A percentile compares a stretch with the other conserved stretches of the same genome.
Conservation (phyloP, 257 asterid genomes). For the Gynochthodes officinalis region DNA sequence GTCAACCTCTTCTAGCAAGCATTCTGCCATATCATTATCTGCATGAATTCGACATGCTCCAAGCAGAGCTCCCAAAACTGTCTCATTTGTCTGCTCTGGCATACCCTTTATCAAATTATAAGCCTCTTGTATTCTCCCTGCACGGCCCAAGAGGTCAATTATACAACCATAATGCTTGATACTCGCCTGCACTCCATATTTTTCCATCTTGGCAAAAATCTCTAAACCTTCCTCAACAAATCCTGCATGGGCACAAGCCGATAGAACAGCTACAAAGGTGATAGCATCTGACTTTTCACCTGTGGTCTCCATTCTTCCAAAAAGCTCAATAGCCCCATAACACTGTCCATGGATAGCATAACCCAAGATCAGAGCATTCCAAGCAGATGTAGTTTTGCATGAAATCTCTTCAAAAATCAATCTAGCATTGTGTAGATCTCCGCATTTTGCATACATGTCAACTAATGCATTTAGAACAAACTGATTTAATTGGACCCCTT, state of each 20-base stretch:
- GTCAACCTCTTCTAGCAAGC: slow-evolving; percentile 34
- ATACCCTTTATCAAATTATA: slow-evolving; percentile 48
- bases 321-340: slow-evolving; percentile 48
- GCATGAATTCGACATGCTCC: slow-evolving; percentile 68
- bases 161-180: slow-evolving; percentile 75
- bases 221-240: slow-evolving; percentile 64
- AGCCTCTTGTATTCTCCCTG: slow-evolving; percentile 66
- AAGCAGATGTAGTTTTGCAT: slow-evolving; percentile 34
- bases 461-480: slow-evolving; percentile 64
- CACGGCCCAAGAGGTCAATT: slow-evolving; percentile 74
- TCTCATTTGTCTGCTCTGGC: slow-evolving; percentile 60
- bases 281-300: slow-evolving; percentile 49
- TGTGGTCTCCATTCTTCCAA: slow-evolving; percentile 45
- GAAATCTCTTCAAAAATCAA: slow-evolving; percentile 50
- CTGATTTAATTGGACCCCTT: slow-evolving; percentile 43
- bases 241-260: slow-evolving; percentile 86
- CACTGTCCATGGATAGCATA: slow-evolving; percentile 60
- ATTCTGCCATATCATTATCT: slow-evolving; percentile 42
- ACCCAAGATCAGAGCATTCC: slow-evolving; percentile 71
- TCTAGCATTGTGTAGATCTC: slow-evolving; percentile 54
- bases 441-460: slow-evolving; percentile 92
- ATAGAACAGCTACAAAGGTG: slow-evolving; percentile 61
- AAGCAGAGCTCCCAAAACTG: slow-evolving; percentile 62
- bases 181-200: slow-evolving; percentile 46
- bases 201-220: slow-evolving; percentile 52